phyloP scores from a whole-genome alignment of 306 rosid species.

The Benincasa hispida region DNA sequence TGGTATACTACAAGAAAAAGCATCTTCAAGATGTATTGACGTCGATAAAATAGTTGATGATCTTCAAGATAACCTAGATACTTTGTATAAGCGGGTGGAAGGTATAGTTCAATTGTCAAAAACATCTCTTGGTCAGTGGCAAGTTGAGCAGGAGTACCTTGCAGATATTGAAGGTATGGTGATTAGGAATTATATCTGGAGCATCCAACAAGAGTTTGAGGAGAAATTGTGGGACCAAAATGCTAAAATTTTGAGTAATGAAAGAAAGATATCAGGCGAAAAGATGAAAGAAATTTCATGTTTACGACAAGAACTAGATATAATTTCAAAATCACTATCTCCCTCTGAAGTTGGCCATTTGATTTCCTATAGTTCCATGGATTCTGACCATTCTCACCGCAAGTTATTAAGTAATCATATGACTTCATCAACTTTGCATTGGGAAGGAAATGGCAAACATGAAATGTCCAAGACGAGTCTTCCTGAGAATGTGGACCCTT shows the following conservation, averaged over 20 bases:
- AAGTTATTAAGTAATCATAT: conserved; percentile 26
- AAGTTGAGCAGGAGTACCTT: conserved; percentile 49
- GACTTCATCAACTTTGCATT: conserved; percentile 12
- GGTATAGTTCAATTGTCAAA: conserved; percentile 25
- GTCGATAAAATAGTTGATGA: conserved; percentile 34
- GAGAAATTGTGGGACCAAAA: conserved; percentile 28
- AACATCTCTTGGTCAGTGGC: conserved; percentile 45
- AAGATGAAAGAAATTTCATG: conserved; percentile 44
- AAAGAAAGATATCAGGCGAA: conserved; percentile 27
- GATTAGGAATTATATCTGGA: conserved; percentile 31
- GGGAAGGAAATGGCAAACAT: conserved; percentile 64
- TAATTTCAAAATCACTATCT: conserved; percentile 36
- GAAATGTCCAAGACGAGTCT: conserved; percentile 25
- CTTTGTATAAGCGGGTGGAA: conserved; percentile 25
- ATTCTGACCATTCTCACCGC: conserved; percentile 33
- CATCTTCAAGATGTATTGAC: conserved; percentile 37
- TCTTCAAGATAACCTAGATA: conserved; percentile 29
- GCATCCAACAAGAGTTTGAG: conserved; percentile 39
- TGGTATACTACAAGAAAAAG: conserved; percentile 48
- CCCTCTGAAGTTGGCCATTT: conserved; percentile 46
- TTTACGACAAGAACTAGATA: conserved; percentile 55
- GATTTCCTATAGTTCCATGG: conserved; percentile 60
- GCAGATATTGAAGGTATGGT: conserved; percentile 60
- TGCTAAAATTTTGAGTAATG: conserved; percentile 15
- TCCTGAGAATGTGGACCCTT: conserved; percentile 36